Percentiles rank a stretch among this genome's conserved stretches.
These are phyloP conservation scores for Lecanicillium sp. DNA, from an alignment of 2,329 filamentous ascomycete genomes.

Conservation along the genomic window DNA sequence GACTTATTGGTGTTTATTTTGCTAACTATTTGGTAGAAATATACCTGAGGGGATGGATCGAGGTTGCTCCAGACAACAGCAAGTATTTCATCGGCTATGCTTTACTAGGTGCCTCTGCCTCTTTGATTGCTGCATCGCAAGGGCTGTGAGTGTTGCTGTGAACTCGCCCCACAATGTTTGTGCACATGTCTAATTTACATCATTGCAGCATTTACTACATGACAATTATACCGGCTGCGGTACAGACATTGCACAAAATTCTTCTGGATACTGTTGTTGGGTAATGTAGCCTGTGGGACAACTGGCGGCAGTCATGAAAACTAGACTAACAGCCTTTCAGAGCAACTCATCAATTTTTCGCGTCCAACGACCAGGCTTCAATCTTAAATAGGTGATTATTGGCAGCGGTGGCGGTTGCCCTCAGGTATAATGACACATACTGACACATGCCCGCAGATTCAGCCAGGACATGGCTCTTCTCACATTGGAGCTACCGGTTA, in stretches of 20 bases:
- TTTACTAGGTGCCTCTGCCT: background rate
- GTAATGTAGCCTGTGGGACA: too few relatives aligned
- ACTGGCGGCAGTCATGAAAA: too few relatives aligned
- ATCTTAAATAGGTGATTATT: background rate
- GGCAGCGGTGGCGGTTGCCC: slow-evolving; percentile 11
- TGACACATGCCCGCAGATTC: slow-evolving; percentile 13
- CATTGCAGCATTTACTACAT: background rate
- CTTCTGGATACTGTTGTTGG: background rate
- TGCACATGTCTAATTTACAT: background rate
- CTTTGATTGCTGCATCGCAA: background rate
- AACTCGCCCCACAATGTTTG: background rate
- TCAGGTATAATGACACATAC: too few relatives aligned
- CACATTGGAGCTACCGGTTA: slow-evolving; percentile 14
- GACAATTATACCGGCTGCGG: too few relatives aligned
- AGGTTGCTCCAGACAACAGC: background rate
- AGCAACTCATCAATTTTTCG: slow-evolving; percentile 1
- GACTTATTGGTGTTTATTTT: background rate
- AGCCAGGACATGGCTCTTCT: slow-evolving; percentile 19
- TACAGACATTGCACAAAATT: too few relatives aligned
- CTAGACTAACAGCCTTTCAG: background rate
- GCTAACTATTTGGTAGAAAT: background rate
- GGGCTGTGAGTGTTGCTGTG: background rate
- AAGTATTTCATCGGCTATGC: background rate
- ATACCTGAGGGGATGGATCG: background rate
- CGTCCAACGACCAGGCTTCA: background rate